Percentiles rank a stretch among this genome's conserved stretches.
Conservation (phyloP, 768 basidiomycete species). For the Suillus clintonianus region DNA sequence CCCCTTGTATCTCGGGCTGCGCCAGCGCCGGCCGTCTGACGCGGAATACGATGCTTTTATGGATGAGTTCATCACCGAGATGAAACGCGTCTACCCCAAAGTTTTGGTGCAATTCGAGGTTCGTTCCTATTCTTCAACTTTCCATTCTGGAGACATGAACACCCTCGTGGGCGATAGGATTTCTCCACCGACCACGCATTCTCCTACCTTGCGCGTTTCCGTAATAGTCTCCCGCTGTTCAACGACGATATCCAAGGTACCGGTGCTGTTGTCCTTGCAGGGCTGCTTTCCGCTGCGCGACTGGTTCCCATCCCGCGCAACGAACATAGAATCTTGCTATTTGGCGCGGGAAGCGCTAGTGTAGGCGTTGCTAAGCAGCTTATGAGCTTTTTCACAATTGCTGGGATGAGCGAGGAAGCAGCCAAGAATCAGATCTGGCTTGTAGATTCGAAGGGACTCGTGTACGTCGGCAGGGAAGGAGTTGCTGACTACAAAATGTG, state of each 20-base stretch:
- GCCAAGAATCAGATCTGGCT: slow-evolving; percentile 79
- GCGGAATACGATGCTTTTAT: slow-evolving; percentile 78
- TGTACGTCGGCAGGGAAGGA: slow-evolving; percentile 70
- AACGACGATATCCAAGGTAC: slow-evolving; percentile 94
- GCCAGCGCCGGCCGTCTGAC: slow-evolving; percentile 65
- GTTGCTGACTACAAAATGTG: slow-evolving; percentile 86
- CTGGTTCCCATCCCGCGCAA: slow-evolving; percentile 64
- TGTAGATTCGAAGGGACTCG: slow-evolving; percentile 84
- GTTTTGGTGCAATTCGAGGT: slow-evolving; percentile 87
- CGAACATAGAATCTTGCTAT: slow-evolving; percentile 86
- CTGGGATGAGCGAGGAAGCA: slow-evolving; percentile 75
- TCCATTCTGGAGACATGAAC: slow-evolving; percentile 1
- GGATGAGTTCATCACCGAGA: slow-evolving; percentile 91
- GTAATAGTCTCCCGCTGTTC: slow-evolving; percentile 76
- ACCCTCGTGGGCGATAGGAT: slow-evolving; percentile 49
- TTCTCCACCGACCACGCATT: slow-evolving; percentile 94
- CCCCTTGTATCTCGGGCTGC: slow-evolving; percentile 86
- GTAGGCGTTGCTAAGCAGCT: slow-evolving; percentile 91
- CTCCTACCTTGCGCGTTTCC: slow-evolving; percentile 76
- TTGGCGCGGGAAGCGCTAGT: slow-evolving; percentile 90
- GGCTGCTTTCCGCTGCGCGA: slow-evolving; percentile 86
- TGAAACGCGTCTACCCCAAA: slow-evolving; percentile 73
- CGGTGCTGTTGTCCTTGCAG: slow-evolving; percentile 88
- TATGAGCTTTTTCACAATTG: slow-evolving; percentile 84
- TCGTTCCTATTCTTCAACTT: slow-evolving; percentile 9